Percentiles rank a stretch among this genome's conserved stretches.
Conservation (phyloP, 257 asterid genomes). For the Ilex asprella region DNA sequence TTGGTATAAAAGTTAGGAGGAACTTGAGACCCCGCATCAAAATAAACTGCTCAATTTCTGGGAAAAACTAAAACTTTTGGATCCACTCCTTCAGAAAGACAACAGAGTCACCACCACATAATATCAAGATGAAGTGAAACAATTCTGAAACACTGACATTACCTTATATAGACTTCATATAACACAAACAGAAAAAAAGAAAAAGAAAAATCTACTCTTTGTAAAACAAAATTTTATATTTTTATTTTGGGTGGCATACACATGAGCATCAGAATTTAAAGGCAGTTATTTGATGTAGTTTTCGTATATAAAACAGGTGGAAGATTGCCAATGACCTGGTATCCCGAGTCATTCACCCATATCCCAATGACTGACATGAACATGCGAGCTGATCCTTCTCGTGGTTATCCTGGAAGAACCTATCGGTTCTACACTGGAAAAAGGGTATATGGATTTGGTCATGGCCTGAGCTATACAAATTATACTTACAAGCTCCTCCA, state of each 20-base stretch:
- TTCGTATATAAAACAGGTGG: conserved; percentile 46
- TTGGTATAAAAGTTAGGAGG: conserved; percentile 17
- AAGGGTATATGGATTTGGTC: conserved; percentile 55
- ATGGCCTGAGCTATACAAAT: conserved; percentile 75
- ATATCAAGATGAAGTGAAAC: not conserved
- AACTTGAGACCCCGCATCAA: not conserved
- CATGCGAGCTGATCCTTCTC: conserved; percentile 82
- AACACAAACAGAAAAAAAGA: not conserved
- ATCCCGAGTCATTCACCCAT: conserved; percentile 74
- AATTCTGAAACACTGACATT: not conserved
- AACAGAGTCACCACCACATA: not conserved
- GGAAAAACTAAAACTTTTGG: too few species aligned
- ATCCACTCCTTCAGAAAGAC: not conserved
- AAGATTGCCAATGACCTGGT: conserved; percentile 81
- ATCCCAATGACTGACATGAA: conserved; percentile 83
- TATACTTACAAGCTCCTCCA: conserved; percentile 44
- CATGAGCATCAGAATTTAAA: not conserved
- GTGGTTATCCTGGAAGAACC: conserved; percentile 87
- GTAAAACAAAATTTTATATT: not conserved
- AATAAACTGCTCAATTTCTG: not conserved
- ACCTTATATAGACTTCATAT: too few species aligned
- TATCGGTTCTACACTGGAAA: conserved; percentile 83
- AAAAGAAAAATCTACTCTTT: not conserved
- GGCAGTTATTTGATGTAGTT: not conserved
- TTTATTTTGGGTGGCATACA: not conserved